Evolutionary conservation across 768 basidiomycete species (phyloP), one percentile per base, ranked within the genome.

Genomic region (Rhodotorula paludigena): DNA sequence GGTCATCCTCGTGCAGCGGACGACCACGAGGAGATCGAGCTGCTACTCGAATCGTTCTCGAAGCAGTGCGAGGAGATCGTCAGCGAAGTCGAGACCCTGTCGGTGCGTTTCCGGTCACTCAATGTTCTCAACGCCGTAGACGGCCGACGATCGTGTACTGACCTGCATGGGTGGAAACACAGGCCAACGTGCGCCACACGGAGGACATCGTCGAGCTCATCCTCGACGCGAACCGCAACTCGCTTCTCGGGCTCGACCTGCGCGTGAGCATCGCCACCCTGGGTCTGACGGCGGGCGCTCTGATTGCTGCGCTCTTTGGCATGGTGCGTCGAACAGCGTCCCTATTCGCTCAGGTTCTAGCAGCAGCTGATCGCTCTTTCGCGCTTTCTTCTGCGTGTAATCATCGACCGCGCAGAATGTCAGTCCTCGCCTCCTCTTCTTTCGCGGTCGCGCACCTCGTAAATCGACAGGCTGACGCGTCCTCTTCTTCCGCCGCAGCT

Each of bases 201-300:
- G 94, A 97, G 81, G 94, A 98, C 79, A 97, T 98, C 60, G 90
- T 94, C 4, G 94, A 98, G 78, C 83, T 98, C 66, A 92, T 97
- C 75, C 82, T 98, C 47, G 94, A 98, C 78, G 89, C 92, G 55
- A 96, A 96, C 80, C 87, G 94, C 55, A 98, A 98, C 74, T 85
- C 89, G 9, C 82, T 98, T 23, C 82, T 98, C 30, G 90, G 90
- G 53, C 84, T 98, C 41, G 93, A 97, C 79, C 82, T 98, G 48
- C 88, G 92, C 82, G 90, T 87, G 20, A 93, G 92, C n/a, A 97
- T 98, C 65, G 85, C 85, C 42, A 98, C 94, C 0, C 85, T 97
- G 80, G 94, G 94, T 0, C 83, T 98, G 64, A 93, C 93, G 18
- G 84, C 86, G 36, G 92, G 93, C 5, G 91, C 93, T 23, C 81